Percentiles rank a stretch among this genome's conserved stretches.
phyloP scores from a whole-genome alignment of 2,329 filamentous ascomycete genomes.

The Cyphellophora europaea region DNA sequence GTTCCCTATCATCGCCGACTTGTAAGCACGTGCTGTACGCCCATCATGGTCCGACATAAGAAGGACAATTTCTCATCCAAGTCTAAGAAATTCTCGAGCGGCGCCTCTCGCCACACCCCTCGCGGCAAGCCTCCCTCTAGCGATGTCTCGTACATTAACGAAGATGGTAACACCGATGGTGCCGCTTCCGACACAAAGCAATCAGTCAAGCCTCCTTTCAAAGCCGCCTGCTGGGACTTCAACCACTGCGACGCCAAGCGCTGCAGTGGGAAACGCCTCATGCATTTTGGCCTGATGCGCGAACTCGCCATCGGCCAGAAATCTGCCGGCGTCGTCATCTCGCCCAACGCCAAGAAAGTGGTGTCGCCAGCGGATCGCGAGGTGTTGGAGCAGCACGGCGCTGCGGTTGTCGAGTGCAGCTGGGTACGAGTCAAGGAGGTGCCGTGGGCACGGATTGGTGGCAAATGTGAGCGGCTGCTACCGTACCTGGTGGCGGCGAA shows the following conservation, averaged over 20 bases:
- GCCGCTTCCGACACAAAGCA: constrained; percentile 15
- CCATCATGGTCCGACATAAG: constrained; percentile 83
- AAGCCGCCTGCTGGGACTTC: constrained; percentile 95
- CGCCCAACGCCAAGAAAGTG: constrained; percentile 82
- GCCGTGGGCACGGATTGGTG: constrained; percentile 83
- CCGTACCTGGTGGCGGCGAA: constrained; percentile 96
- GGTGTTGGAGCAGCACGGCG: constrained; percentile 77
- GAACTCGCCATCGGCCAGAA: constrained; percentile 87
- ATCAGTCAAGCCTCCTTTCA: constrained; percentile 49
- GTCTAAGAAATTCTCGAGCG: constrained; percentile 60
- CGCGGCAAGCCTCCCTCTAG: constrained; percentile 26
- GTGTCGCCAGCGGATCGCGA: constrained; percentile 75
- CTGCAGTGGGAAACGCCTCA: constrained; percentile 90
- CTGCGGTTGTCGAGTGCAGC: constrained; percentile 92
- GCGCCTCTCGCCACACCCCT: constrained; percentile 45
- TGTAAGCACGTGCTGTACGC: no score
- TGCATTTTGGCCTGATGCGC: constrained; percentile 87
- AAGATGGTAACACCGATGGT: constrained; percentile 32
- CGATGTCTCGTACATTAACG: not conserved
- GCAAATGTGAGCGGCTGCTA: constrained; percentile 80
- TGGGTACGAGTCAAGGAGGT: constrained; percentile 92
- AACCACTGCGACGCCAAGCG: constrained; percentile 96
- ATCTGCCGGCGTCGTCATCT: constrained; percentile 85
- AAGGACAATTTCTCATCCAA: constrained; percentile 69
- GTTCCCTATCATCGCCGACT: no score